A percentile compares a stretch with the other conserved stretches of the same genome.
Conservation (phyloP, 148 eudicot genomes). For the Diospyros kaki region DNA sequence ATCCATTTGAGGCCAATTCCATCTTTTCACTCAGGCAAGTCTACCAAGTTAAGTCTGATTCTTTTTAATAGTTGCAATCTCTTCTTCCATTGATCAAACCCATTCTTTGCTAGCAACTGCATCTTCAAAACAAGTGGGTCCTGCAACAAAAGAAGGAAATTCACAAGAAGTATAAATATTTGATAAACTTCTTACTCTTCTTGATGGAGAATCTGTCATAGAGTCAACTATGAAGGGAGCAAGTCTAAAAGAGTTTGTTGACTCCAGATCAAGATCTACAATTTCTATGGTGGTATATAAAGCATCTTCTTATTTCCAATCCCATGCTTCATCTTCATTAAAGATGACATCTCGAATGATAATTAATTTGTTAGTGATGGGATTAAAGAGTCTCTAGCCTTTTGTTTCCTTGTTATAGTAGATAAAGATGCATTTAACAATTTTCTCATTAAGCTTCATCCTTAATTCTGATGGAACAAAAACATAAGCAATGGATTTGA, state of each 20-base stretch:
- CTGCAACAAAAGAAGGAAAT: neutral
- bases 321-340: neutral
- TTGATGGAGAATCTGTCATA: neutral
- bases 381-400: neutral
- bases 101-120: neutral
- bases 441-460: neutral
- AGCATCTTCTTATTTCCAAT: neutral
- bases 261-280: neutral
- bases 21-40: slow-evolving; percentile 3
- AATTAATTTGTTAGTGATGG: too few relatives aligned
- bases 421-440: neutral
- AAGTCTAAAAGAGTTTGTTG: neutral
- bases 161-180: neutral
- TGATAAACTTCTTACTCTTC: neutral
- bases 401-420: neutral
- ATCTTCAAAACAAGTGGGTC: neutral
- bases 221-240: neutral
- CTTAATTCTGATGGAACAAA: neutral
- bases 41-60: neutral
- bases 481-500: neutral
- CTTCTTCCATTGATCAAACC: neutral
- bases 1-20: neutral
- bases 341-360: neutral
- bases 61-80: slow-evolving; percentile 5
- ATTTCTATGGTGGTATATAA: neutral